Conservation (phyloP, 352 stramenopile genomes). For the Phytophthora hybrid region DNA sequence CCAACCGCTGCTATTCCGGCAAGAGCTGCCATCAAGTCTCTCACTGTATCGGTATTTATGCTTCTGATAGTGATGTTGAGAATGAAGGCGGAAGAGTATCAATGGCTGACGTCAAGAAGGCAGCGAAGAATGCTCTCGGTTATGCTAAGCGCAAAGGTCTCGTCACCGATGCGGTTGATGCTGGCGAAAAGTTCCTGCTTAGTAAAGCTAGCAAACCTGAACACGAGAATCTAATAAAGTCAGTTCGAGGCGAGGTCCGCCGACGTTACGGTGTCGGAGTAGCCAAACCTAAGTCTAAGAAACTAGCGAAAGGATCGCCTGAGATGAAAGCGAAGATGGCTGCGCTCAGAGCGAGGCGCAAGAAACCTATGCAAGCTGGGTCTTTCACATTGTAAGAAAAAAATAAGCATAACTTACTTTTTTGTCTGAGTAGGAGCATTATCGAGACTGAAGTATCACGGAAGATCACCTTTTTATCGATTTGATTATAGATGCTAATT, state of each 20-base stretch:
- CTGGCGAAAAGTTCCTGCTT: neutral
- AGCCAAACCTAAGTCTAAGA: neutral
- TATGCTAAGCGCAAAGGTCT: neutral
- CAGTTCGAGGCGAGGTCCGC: neutral
- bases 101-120: neutral
- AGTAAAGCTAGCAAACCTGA: neutral
- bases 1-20: neutral
- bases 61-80: neutral
- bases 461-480: slow-evolving; percentile 14
- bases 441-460: neutral
- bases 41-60: neutral
- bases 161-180: neutral
- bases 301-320: neutral
- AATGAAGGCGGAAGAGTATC: neutral
- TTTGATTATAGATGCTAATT: slow-evolving; percentile 23
- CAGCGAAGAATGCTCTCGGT: too few relatives aligned
- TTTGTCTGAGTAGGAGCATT: slow-evolving; percentile 21
- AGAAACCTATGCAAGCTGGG: too few relatives aligned
- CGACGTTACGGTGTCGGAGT: neutral
- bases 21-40: neutral
- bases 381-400: slow-evolving; percentile 19
- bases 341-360: neutral
- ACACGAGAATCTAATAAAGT: neutral
- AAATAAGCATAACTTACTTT: slow-evolving; percentile 3
- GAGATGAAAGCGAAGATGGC: neutral